phyloP scores from a whole-genome alignment of 2,329 filamentous ascomycete species.

The Diatrype stigma region DNA sequence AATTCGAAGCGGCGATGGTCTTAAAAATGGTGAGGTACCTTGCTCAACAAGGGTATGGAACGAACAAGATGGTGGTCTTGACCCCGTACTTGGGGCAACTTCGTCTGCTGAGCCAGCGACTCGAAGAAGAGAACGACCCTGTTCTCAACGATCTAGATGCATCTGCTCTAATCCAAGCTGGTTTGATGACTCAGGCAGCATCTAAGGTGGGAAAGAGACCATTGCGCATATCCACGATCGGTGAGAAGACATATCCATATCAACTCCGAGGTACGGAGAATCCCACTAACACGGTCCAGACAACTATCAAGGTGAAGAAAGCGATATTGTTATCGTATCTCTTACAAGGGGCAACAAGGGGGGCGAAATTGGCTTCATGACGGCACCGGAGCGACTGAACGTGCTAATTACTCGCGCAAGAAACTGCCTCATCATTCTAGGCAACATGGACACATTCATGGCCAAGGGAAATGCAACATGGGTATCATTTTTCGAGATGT shows the following conservation, averaged over 20 bases:
- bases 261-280: no score
- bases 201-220: conserved; percentile 46
- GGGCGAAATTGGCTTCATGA: conserved; percentile 69
- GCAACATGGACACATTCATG: conserved; percentile 65
- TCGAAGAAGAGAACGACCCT: conserved; percentile 57
- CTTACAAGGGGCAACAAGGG: conserved; percentile 61
- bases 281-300: conserved; percentile 40
- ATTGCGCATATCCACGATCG: conserved; percentile 63
- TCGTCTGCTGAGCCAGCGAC: conserved; percentile 46
- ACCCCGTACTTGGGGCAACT: conserved; percentile 72
- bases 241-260: neutral
- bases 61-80: conserved; percentile 61
- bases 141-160: conserved; percentile 66
- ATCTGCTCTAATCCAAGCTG: conserved; percentile 57
- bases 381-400: conserved; percentile 61
- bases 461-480: conserved; percentile 56
- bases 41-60: conserved; percentile 66
- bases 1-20: conserved; percentile 62
- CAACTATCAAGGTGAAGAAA: conserved; percentile 77
- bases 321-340: conserved; percentile 65
- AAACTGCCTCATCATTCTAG: conserved; percentile 63
- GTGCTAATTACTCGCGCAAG: conserved; percentile 66
- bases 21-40: conserved; percentile 63
- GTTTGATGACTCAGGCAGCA: conserved; percentile 51
- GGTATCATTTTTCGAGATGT: conserved; percentile 50